Evolutionary conservation across 768 basidiomycete genomes (phyloP).

Genomic region (Termitomyces sp.): DNA sequence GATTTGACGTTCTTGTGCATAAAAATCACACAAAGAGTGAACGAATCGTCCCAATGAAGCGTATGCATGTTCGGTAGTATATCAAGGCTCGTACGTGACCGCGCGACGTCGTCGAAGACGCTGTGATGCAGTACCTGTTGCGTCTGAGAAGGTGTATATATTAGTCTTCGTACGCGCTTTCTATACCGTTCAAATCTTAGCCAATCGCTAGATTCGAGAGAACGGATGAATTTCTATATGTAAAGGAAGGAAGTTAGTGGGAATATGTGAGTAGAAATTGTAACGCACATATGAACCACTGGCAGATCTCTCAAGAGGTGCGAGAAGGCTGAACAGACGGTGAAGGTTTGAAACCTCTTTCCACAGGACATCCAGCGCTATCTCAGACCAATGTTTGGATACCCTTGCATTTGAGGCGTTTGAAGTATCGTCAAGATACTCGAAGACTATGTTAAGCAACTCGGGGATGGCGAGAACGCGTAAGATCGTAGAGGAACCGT

Average conservation of each 20-base stretch:
- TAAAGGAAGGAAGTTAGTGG: neutral
- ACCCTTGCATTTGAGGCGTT: constrained; percentile 45
- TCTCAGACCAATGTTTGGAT: constrained; percentile 54
- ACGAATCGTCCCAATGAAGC: constrained; percentile 44
- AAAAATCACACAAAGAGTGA: constrained; percentile 48
- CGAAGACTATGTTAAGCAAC: constrained; percentile 46
- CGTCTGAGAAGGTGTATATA: constrained; percentile 14
- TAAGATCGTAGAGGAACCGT: constrained; percentile 18
- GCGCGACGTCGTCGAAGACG: constrained; percentile 52
- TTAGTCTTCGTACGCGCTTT: constrained; percentile 40
- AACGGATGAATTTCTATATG: constrained; percentile 33
- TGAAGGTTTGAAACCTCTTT: constrained; percentile 40
- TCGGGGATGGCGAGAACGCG: constrained; percentile 26
- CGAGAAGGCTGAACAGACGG: constrained; percentile 43
- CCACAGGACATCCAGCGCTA: constrained; percentile 58
- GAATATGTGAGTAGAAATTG: neutral
- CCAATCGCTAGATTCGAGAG: constrained; percentile 49
- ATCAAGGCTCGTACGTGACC: constrained; percentile 45
- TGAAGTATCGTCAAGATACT: constrained; percentile 32
- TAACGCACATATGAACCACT: constrained; percentile 28
- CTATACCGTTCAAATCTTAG: constrained; percentile 47
- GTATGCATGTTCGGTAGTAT: constrained; percentile 51
- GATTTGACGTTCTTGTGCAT: constrained; percentile 48
- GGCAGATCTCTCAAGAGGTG: constrained; percentile 28
- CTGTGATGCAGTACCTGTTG: constrained; percentile 21